Percentiles rank a stretch among this genome's conserved stretches.
phyloP scores from a whole-genome alignment of 495 filamentous ascomycete genomes.

The Pyrenula aspistea region DNA sequence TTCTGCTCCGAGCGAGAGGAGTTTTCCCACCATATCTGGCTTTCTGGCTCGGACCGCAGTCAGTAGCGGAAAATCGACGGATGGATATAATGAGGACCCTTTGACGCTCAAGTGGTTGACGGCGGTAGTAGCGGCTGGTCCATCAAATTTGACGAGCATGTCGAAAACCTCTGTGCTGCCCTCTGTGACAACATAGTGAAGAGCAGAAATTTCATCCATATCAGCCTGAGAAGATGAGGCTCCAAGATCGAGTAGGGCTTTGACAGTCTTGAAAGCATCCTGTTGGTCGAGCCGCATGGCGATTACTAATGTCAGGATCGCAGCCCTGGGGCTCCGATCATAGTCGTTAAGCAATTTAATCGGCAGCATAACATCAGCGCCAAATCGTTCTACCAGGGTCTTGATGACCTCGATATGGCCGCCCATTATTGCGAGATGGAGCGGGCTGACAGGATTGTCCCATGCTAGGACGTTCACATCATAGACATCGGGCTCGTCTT shows the following conservation, averaged over 20 bases:
- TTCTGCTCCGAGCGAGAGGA: slow-evolving; percentile 33
- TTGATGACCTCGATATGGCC: slow-evolving; percentile 57
- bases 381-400: slow-evolving; percentile 57
- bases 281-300: slow-evolving; percentile 40
- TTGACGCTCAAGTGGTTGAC: slow-evolving; percentile 45
- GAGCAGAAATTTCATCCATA: slow-evolving; percentile 38
- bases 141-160: slow-evolving; percentile 45
- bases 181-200: slow-evolving; percentile 42
- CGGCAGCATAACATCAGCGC: slow-evolving; percentile 59
- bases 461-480: slow-evolving; percentile 64
- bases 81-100: slow-evolving; percentile 6
- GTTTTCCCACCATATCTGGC: slow-evolving; percentile 19
- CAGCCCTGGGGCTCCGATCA: slow-evolving; percentile 31
- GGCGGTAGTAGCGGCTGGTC: slow-evolving; percentile 43
- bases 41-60: slow-evolving; percentile 29
- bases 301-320: slow-evolving; percentile 54
- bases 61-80: slow-evolving; percentile 24
- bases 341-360: slow-evolving; percentile 44
- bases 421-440: slow-evolving; percentile 65
- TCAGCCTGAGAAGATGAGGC: slow-evolving; percentile 66
- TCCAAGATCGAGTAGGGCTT: slow-evolving; percentile 53
- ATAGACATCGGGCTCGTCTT: slow-evolving; percentile 63
- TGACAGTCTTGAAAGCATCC: slow-evolving; percentile 45
- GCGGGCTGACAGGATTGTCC: slow-evolving; percentile 57
- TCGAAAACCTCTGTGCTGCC: slow-evolving; percentile 40